phyloP scores from a whole-genome alignment of 2,329 filamentous ascomycete species.

The Aspergillus jensenii region DNA sequence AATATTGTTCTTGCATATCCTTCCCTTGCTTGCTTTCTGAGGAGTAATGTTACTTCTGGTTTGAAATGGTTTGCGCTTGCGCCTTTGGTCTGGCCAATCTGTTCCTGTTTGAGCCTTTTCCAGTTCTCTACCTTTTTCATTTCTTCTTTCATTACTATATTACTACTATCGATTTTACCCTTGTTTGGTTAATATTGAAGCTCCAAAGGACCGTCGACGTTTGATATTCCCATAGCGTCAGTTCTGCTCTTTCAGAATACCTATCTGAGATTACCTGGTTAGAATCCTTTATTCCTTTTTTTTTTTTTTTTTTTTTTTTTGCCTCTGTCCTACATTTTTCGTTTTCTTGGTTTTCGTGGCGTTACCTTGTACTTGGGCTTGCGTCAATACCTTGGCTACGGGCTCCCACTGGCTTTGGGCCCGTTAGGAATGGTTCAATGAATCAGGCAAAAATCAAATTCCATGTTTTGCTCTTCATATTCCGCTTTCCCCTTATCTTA shows the following conservation, averaged over 20 bases:
- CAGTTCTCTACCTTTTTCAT: conserved; percentile 23
- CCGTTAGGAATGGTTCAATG: conserved; percentile 20
- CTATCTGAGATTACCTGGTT: conserved; percentile 8
- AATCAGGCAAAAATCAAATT: conserved; percentile 15
- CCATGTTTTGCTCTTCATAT: conserved; percentile 8
- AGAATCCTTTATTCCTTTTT: conserved; percentile 18
- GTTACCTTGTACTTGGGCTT: conserved; percentile 9
- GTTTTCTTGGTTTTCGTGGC: conserved; percentile 15
- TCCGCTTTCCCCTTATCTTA: not conserved
- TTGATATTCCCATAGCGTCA: conserved; percentile 15
- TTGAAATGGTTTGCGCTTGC: conserved; percentile 14
- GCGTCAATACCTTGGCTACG: conserved; percentile 4
- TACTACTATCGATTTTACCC: conserved; percentile 28
- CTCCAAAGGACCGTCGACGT: conserved; percentile 8
- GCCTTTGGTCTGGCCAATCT: conserved; percentile 11
- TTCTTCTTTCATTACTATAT: conserved; percentile 27
- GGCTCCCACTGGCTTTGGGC: conserved; percentile 9
- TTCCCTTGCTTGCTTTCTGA: conserved; percentile 12
- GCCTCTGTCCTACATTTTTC: conserved; percentile 12
- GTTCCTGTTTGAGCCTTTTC: conserved; percentile 17
- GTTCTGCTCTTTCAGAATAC: conserved; percentile 15
- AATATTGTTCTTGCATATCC: conserved; percentile 30
- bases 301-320: conserved; percentile 21
- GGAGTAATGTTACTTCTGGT: conserved; percentile 12
- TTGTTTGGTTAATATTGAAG: conserved; percentile 19